These are phyloP conservation scores for Paramyrothecium roridum DNA, from an alignment of 2,329 filamentous ascomycete genomes.

Conservation along the genomic window DNA sequence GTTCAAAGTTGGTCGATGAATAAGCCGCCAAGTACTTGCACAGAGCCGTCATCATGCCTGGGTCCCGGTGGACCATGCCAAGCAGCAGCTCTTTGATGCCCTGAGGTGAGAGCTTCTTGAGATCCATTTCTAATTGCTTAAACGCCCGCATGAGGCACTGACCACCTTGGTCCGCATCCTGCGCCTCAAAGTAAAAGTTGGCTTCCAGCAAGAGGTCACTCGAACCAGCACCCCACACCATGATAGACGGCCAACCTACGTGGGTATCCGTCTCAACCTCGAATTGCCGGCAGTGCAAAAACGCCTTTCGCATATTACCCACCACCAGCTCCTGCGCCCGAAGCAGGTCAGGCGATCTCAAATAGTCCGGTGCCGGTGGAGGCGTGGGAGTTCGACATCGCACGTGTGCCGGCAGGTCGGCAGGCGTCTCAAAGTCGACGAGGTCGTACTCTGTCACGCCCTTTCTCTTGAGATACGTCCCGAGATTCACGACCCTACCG, in stretches of 20 bases:
- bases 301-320: slow-evolving; percentile 40
- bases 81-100: slow-evolving; percentile 39
- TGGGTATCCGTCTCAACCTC: slow-evolving; percentile 34
- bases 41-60: slow-evolving; percentile 41
- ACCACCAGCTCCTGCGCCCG: slow-evolving; percentile 41
- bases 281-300: slow-evolving; percentile 40
- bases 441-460: slow-evolving; percentile 51
- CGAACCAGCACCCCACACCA: slow-evolving; percentile 41
- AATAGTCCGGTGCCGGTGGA: slow-evolving; percentile 36
- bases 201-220: slow-evolving; percentile 41
- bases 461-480: slow-evolving; percentile 50
- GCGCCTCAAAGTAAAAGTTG: slow-evolving; percentile 38
- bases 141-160: slow-evolving; percentile 38
- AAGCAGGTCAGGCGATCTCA: slow-evolving; percentile 38
- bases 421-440: slow-evolving; percentile 40
- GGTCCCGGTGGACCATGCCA: slow-evolving; percentile 40
- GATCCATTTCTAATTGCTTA: slow-evolving; percentile 37
- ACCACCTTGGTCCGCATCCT: slow-evolving; percentile 36
- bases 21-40: slow-evolving; percentile 43
- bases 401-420: slow-evolving; percentile 39
- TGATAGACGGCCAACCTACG: slow-evolving; percentile 36
- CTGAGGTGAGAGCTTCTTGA: slow-evolving; percentile 39
- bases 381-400: slow-evolving; percentile 43
- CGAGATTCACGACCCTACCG: slow-evolving; percentile 47
- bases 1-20: slow-evolving; percentile 39